Base-by-base conservation (phyloP, 179 eudicot genomes). In the Beta macrorhiza region DNA sequence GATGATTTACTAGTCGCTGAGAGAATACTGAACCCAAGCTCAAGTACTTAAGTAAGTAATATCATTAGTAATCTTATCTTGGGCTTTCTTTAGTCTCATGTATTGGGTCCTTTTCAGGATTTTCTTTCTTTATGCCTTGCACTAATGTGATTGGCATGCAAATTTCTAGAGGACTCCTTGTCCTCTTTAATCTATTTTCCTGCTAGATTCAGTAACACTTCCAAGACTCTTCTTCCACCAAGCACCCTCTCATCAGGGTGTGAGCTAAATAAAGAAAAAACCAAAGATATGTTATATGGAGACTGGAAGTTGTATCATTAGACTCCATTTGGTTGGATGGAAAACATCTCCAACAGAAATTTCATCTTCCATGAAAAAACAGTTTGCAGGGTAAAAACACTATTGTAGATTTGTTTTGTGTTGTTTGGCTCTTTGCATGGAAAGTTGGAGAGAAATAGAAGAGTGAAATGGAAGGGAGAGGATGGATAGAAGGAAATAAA, bases 1-100 rank as follows among this genome's bases (percentile, higher is more conserved):
- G 97, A 94, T 84, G 98, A 94, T 89, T 78, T 94, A 75, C 84
- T 92, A 81, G 88, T 92, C 72, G 98, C 98, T 2, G 98, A 94
- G 82, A 88, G 95, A 82, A 91, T 94, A 83, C 78, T 94, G 86
- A 85, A 81, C 78, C 74, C 88, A 15, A 77, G 67, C 61, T 75
- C 83, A 6, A 71, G 77, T 61, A 16, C 49, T 59, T 77, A 82
- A 77, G 77, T 77, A 77, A 72, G 42, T 37, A 42, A 55, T 57
- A 14, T 53, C 45, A 37, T 70, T 70, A 64, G 29, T 64, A 22
- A 22, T 22, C 25, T 22, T 29, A 25, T 45, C 61, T 17, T 53
- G 16, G 12, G 37, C 8, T 37, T 32, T 32, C 16, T 17, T 45
- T 68, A 55, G n/a, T 68, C 56, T 70, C 61, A 25, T 37, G 19